Conservation (phyloP, 805 yeast species). For the Suhomyces sp. region DNA sequence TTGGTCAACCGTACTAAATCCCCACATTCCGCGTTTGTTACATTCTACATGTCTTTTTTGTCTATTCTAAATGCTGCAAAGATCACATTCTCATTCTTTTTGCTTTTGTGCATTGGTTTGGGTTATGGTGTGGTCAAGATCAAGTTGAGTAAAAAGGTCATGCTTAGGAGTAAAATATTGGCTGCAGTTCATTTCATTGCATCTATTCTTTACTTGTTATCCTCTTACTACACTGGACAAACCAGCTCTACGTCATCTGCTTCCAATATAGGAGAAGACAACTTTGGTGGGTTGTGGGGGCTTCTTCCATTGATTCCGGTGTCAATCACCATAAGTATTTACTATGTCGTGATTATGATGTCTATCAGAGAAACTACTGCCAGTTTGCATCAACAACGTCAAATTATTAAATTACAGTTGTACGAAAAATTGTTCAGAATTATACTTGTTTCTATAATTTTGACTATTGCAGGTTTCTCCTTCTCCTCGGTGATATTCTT, state of each 20-base stretch:
- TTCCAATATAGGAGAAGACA: constrained; percentile 50
- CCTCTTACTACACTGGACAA: constrained; percentile 32
- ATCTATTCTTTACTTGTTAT: constrained; percentile 33
- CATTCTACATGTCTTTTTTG: constrained; percentile 68
- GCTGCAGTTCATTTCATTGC: constrained; percentile 41
- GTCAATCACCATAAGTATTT: constrained; percentile 62
- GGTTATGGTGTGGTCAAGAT: constrained; percentile 96
- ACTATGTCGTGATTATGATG: constrained; percentile 72
- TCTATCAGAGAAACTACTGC: constrained; percentile 75
- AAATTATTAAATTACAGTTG: constrained; percentile 84
- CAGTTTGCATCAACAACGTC: constrained; percentile 79
- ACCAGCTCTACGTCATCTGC: constrained; percentile 22
- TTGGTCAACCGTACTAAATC: constrained; percentile 60
- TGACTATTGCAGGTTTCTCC: constrained; percentile 69
- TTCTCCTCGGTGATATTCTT: constrained; percentile 68
- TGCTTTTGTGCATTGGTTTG: constrained; percentile 77
- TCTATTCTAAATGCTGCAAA: constrained; percentile 79
- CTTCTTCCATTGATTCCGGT: constrained; percentile 70
- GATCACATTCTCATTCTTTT: constrained; percentile 79
- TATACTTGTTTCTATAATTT: constrained; percentile 67
- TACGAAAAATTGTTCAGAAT: constrained; percentile 76
- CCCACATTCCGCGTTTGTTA: constrained; percentile 58
- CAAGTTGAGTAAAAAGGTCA: constrained; percentile 67
- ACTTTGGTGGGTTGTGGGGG: constrained; percentile 46
- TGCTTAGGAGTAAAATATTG: constrained; percentile 57